Conservation (phyloP, 208 protist genomes). For the Crithidia fasciculata region DNA sequence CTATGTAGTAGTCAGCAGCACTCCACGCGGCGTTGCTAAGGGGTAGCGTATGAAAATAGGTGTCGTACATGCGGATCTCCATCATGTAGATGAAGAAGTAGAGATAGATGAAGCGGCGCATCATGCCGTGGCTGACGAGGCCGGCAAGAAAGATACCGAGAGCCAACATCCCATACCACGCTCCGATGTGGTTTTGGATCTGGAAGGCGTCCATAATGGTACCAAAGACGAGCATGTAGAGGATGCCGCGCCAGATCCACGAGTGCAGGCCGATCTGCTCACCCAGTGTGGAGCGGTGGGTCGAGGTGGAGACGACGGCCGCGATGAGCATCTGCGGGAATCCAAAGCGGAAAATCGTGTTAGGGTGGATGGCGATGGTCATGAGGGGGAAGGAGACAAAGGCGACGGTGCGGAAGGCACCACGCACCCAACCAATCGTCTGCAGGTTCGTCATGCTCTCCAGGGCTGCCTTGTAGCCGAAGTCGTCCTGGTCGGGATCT, state of each 20-base stretch:
- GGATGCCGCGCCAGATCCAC: constrained; percentile 34
- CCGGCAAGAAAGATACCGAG: constrained; percentile 25
- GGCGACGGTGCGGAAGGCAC: constrained; percentile 33
- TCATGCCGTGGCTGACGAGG: constrained; percentile 29
- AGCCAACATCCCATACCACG: constrained; percentile 38
- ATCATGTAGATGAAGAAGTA: constrained; percentile 50
- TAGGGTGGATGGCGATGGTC: constrained; percentile 43
- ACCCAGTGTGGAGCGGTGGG: constrained; percentile 30
- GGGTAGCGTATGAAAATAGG: constrained; percentile 28
- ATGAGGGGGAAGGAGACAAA: constrained; percentile 38
- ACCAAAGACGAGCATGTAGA: constrained; percentile 30
- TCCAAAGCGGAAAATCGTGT: constrained; percentile 35
- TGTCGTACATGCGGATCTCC: constrained; percentile 33
- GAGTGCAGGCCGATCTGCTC: constrained; percentile 45
- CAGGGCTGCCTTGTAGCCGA: constrained; percentile 34
- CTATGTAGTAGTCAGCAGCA: constrained; percentile 37
- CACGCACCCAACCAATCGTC: constrained; percentile 21
- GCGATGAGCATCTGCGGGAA: constrained; percentile 40
- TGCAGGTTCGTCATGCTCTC: constrained; percentile 28
- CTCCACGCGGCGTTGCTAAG: constrained; percentile 31
- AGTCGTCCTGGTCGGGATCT: constrained; percentile 32
- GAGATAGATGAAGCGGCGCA: constrained; percentile 44
- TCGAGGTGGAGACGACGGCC: constrained; percentile 37
- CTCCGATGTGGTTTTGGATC: constrained; percentile 25
- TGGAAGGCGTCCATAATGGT: constrained; percentile 22